Conservation (phyloP, 768 basidiomycete species). For the Aureoboletus auriporus region DNA sequence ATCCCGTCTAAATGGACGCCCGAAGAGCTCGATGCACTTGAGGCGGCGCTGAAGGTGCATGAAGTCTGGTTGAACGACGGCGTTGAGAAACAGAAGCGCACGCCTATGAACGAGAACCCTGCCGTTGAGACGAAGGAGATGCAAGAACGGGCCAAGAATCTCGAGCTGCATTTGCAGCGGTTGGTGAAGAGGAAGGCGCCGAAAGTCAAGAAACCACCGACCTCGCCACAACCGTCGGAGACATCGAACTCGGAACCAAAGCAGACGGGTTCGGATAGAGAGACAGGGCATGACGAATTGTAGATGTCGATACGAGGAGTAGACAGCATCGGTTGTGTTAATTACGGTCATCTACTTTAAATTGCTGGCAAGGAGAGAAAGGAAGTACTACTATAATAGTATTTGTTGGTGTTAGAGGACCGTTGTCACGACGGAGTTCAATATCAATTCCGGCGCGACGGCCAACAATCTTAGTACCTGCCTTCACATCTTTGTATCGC, state of each 20-base stretch:
- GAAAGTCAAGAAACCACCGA: slow-evolving; percentile 48
- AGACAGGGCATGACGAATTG: slow-evolving; percentile 27
- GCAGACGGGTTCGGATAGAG: slow-evolving; percentile 14
- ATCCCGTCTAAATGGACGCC: slow-evolving; percentile 77
- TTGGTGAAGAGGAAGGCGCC: slow-evolving; percentile 66
- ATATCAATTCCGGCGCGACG: slow-evolving; percentile 12
- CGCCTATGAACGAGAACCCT: slow-evolving; percentile 75
- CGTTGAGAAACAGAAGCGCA: slow-evolving; percentile 77
- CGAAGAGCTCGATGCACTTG: slow-evolving; percentile 80
- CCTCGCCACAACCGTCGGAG: slow-evolving; percentile 17
- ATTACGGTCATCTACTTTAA: too few relatives aligned
- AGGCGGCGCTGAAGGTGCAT: slow-evolving; percentile 72
- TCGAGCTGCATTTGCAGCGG: slow-evolving; percentile 72
- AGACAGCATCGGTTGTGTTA: slow-evolving; percentile 4
- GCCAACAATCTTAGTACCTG: slow-evolving; percentile 40
- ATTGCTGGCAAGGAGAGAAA: too few relatives aligned
- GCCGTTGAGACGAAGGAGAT: slow-evolving; percentile 85
- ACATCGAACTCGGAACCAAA: slow-evolving; percentile 17
- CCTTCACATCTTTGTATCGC: slow-evolving; percentile 8
- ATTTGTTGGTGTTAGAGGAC: slow-evolving; percentile 25
- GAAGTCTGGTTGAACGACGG: slow-evolving; percentile 80
- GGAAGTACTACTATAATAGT: neutral
- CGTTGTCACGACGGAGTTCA: neutral
- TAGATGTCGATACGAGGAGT: slow-evolving; percentile 19
- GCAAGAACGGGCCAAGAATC: slow-evolving; percentile 72